Percentiles rank a stretch among this genome's conserved stretches.
Evolutionary conservation across 1,139 yeast genomes (phyloP).

Genomic region (Suhomyces choctaworum): DNA sequence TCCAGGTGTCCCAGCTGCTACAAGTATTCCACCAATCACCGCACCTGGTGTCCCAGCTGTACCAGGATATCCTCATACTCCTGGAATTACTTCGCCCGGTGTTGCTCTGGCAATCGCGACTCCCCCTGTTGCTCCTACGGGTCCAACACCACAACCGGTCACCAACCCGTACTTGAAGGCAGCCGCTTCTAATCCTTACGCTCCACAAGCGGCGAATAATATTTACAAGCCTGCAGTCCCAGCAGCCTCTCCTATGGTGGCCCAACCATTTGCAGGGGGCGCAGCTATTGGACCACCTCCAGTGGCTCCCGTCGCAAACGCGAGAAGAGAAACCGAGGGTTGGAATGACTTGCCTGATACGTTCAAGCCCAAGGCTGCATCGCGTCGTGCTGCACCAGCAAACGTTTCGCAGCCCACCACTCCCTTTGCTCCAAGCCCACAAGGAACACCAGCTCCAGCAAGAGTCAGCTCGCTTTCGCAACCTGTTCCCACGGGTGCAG

Average conservation of each 20-base stretch:
- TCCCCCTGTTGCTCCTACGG: neutral
- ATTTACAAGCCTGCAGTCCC: conserved; percentile 9
- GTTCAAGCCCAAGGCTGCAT: conserved; percentile 49
- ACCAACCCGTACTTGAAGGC: conserved; percentile 28
- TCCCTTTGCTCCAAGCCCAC: conserved; percentile 17
- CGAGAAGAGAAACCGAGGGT: conserved; percentile 69
- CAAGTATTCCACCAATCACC: conserved; percentile 8
- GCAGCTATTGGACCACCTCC: conserved; percentile 26
- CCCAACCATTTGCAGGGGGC: conserved; percentile 29
- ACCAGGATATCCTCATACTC: conserved; percentile 8
- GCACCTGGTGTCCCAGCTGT: conserved; percentile 12
- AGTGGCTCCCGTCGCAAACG: conserved; percentile 37
- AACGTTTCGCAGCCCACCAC: conserved; percentile 18
- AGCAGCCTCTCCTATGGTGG: conserved; percentile 20
- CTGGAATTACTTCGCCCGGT: neutral
- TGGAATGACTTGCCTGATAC: conserved; percentile 93
- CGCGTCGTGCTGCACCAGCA: conserved; percentile 54
- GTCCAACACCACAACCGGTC: conserved; percentile 17
- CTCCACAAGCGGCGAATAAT: conserved; percentile 21
- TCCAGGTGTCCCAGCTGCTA: conserved; percentile 6
- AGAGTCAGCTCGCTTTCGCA: conserved; percentile 11
- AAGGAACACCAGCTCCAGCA: conserved; percentile 19
- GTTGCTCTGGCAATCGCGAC: neutral
- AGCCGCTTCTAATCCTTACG: conserved; percentile 27
- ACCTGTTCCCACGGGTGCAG: conserved; percentile 14